Evolutionary conservation across 208 protist genomes (phyloP).

Genomic region (Leishmania braziliensis): DNA sequence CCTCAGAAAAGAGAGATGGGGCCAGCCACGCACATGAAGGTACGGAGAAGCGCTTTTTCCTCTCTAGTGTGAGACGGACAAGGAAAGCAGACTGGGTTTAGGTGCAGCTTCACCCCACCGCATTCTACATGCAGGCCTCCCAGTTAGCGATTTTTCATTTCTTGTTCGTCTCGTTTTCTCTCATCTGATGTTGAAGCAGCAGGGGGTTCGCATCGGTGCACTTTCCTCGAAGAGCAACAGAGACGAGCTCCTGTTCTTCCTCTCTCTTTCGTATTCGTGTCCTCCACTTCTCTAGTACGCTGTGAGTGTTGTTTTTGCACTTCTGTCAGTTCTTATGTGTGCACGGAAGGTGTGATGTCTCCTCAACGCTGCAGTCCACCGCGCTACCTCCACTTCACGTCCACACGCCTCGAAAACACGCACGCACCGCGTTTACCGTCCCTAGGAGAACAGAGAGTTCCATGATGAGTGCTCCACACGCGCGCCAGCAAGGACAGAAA

Average conservation of each 20-base stretch:
- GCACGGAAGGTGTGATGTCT: no score
- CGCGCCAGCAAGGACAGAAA: neutral
- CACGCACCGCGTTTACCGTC: neutral
- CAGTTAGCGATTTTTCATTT: neutral
- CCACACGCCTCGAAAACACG: neutral
- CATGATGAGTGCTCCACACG: neutral
- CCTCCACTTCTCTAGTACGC: neutral
- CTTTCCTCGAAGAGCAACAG: neutral
- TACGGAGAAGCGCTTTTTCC: neutral
- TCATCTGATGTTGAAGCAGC: neutral
- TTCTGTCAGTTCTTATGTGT: neutral
- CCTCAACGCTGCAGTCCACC: neutral
- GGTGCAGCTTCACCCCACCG: neutral
- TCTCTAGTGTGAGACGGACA: neutral
- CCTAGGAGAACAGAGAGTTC: neutral
- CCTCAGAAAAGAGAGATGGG: neutral
- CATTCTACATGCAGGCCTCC: neutral
- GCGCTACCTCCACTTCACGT: neutral
- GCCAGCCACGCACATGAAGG: neutral
- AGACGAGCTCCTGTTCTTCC: neutral
- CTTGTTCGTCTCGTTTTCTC: neutral
- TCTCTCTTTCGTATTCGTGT: neutral
- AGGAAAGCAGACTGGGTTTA: neutral
- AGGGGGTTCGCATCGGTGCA: neutral
- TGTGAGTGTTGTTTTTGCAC: neutral